Evolutionary conservation across 2,329 filamentous ascomycete species (phyloP).

Genomic region (Claviceps spartinae): DNA sequence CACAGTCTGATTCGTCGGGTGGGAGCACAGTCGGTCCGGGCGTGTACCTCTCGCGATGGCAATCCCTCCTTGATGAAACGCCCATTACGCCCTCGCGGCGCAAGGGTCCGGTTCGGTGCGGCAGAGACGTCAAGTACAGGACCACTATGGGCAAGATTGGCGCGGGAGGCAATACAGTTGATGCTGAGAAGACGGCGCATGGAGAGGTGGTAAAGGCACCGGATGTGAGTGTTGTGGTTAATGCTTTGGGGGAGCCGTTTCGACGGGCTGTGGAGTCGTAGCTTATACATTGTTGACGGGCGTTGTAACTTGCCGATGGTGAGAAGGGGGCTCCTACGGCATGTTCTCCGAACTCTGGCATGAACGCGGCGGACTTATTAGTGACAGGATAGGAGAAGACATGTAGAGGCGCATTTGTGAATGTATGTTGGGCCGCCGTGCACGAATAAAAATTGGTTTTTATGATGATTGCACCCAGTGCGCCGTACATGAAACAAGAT

Average conservation of each 20-base stretch:
- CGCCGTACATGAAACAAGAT: too few species aligned
- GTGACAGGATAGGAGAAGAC: too few species aligned
- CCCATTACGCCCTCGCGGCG: constrained; percentile 47
- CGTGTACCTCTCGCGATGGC: constrained; percentile 60
- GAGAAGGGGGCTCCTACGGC: too few species aligned
- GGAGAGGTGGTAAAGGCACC: constrained; percentile 13
- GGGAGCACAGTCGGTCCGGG: constrained; percentile 47
- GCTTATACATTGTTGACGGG: too few species aligned
- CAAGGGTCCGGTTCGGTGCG: constrained; percentile 37
- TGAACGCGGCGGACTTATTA: too few species aligned
- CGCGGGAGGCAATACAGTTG: constrained; percentile 13
- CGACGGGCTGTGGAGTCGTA: constrained; percentile 21
- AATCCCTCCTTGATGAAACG: constrained; percentile 56
- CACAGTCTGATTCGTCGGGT: constrained; percentile 9
- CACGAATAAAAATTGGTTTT: too few species aligned
- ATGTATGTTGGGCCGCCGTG: too few species aligned
- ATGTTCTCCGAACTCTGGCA: too few species aligned
- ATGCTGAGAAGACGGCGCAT: constrained; percentile 10
- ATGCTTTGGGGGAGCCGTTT: constrained; percentile 28
- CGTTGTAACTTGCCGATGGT: too few species aligned
- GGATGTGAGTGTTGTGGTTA: constrained; percentile 18
- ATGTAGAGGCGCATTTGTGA: too few species aligned
- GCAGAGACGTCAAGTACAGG: constrained; percentile 35
- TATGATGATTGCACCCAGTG: too few species aligned
- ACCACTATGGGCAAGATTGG: constrained; percentile 31